These are phyloP conservation scores for Nemania abortiva DNA, from an alignment of 2,329 filamentous ascomycete species.

Conservation along the genomic window DNA sequence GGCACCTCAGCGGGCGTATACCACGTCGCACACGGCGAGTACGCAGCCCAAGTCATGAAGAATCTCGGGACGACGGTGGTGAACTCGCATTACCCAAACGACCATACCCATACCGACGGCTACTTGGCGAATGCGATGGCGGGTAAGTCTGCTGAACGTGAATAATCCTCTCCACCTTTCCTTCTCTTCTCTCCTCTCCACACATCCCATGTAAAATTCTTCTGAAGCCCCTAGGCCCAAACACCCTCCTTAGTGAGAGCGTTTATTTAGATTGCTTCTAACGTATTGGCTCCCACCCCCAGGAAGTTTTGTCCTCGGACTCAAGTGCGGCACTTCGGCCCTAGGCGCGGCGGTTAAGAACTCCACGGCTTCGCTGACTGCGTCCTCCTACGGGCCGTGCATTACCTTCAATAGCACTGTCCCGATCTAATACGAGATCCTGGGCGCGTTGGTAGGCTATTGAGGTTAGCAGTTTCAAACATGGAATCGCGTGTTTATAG, in stretches of 20 bases:
- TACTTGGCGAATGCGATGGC: constrained; percentile 67
- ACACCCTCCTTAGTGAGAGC: not conserved
- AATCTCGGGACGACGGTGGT: constrained; percentile 62
- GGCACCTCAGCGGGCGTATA: constrained; percentile 57
- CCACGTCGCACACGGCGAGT: constrained; percentile 72
- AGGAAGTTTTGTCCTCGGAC: constrained; percentile 58
- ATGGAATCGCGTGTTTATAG: too few relatives aligned
- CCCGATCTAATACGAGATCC: constrained; percentile 37
- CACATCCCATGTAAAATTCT: not conserved
- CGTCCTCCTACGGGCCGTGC: constrained; percentile 49
- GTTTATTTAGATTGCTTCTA: not conserved
- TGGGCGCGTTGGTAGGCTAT: not conserved
- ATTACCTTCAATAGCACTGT: constrained; percentile 48
- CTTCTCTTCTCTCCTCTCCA: not conserved
- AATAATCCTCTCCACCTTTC: not conserved
- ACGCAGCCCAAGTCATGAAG: constrained; percentile 66
- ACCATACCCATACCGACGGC: constrained; percentile 73
- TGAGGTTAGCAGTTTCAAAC: not conserved
- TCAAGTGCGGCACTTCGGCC: constrained; percentile 61
- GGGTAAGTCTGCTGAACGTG: constrained; percentile 61
- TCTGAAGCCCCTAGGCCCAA: not conserved
- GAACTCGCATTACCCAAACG: constrained; percentile 66
- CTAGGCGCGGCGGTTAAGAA: constrained; percentile 53
- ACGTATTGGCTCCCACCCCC: not conserved
- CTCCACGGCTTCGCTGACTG: constrained; percentile 50